A percentile compares a stretch with the other conserved stretches of the same genome.
Evolutionary conservation across 805 yeast genomes (phyloP).

Genomic region (Clavispora phyllophila): DNA sequence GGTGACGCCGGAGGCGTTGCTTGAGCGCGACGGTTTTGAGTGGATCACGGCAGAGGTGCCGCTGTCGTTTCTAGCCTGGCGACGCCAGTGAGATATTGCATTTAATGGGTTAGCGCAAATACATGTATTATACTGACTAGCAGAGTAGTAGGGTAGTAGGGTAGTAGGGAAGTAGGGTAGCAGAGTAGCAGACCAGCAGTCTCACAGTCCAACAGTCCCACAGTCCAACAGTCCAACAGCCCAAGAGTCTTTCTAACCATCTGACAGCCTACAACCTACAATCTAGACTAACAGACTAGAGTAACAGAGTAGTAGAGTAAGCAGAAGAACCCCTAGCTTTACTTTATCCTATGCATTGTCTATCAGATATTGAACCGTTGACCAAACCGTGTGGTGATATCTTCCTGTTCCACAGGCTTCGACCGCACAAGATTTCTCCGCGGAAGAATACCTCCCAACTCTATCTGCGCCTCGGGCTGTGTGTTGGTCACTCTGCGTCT

Average conservation of each 20-base stretch:
- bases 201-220: no score
- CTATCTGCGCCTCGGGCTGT: background rate
- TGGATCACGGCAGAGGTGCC: constrained; percentile 25
- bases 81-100: background rate
- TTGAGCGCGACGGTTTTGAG: constrained; percentile 14
- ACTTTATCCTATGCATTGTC: background rate
- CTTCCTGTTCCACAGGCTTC: background rate
- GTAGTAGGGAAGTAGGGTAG: no score
- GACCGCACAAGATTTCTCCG: background rate
- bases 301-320: no score
- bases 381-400: background rate
- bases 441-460: background rate
- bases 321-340: no score
- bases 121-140: background rate
- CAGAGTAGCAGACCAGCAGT: no score
- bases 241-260: no score
- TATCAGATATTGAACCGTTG: background rate
- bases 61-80: background rate
- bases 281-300: no score
- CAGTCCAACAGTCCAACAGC: no score
- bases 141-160: no score
- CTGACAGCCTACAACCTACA: no score
- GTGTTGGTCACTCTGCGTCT: background rate
- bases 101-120: no score
- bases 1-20: constrained; percentile 13